These are phyloP conservation scores for Fusarium penzigii DNA, from an alignment of 2,329 filamentous ascomycete species.

Conservation along the genomic window DNA sequence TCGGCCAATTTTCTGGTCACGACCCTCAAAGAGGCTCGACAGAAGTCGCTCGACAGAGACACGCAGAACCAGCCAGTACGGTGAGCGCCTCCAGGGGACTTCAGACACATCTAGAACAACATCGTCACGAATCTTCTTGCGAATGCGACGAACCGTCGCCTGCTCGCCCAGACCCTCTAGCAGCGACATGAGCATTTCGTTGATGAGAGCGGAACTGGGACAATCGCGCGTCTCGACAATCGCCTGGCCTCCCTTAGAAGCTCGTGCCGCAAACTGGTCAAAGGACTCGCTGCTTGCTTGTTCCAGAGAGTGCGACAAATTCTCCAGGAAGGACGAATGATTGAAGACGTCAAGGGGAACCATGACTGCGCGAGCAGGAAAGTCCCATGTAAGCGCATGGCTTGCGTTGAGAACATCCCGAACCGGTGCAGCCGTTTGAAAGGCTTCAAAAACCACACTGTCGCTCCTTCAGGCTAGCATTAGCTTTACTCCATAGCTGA, in stretches of 20 bases:
- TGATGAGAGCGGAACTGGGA: slow-evolving; percentile 56
- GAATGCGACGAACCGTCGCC: slow-evolving; percentile 39
- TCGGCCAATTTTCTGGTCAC: slow-evolving; percentile 28
- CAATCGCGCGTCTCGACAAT: slow-evolving; percentile 60
- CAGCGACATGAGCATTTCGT: slow-evolving; percentile 60
- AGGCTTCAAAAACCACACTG: slow-evolving; percentile 51
- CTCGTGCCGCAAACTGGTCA: slow-evolving; percentile 52
- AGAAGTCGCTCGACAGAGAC: slow-evolving; percentile 58
- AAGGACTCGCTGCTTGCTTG: slow-evolving; percentile 55
- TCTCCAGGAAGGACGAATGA: slow-evolving; percentile 43
- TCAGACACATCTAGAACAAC: slow-evolving; percentile 49
- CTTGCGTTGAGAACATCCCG: slow-evolving; percentile 52
- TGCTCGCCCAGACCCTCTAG: slow-evolving; percentile 54
- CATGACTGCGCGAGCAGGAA: slow-evolving; percentile 54
- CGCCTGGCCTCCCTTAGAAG: slow-evolving; percentile 50
- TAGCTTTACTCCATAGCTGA: not conserved
- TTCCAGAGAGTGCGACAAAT: slow-evolving; percentile 54
- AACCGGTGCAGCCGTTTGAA: slow-evolving; percentile 58
- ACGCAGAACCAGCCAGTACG: slow-evolving; percentile 63
- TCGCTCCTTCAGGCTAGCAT: slow-evolving; percentile 7
- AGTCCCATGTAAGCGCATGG: slow-evolving; percentile 58
- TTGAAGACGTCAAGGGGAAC: slow-evolving; percentile 39
- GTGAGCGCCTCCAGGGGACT: slow-evolving; percentile 62
- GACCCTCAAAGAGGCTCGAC: slow-evolving; percentile 38
- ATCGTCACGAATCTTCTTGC: slow-evolving; percentile 65